A percentile compares a stretch with the other conserved stretches of the same genome.
Evolutionary conservation across 768 basidiomycete genomes (phyloP).

Genomic region (Tylopilus plumbeoviolaceoides): DNA sequence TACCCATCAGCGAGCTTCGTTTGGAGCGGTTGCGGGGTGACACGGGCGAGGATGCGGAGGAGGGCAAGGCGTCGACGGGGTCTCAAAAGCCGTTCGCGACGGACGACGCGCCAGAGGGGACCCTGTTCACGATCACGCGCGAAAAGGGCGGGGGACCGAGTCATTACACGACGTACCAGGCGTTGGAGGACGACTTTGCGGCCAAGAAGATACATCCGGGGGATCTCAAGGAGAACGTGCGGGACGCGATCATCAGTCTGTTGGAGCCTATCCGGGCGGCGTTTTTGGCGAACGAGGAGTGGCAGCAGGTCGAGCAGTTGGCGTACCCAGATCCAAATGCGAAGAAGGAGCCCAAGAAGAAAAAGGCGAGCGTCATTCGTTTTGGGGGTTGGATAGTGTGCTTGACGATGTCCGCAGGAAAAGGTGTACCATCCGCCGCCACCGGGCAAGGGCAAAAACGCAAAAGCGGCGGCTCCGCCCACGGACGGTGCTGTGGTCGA

Average conservation of each 20-base stretch:
- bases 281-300: slow-evolving; percentile 76
- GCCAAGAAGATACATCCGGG: slow-evolving; percentile 80
- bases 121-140: slow-evolving; percentile 74
- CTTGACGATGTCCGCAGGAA: slow-evolving; percentile 39
- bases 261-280: slow-evolving; percentile 77
- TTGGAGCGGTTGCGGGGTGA: slow-evolving; percentile 52
- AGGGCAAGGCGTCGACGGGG: slow-evolving; percentile 43
- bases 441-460: slow-evolving; percentile 69
- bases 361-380: slow-evolving; percentile 39
- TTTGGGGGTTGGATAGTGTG: neutral
- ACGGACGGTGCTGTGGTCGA: slow-evolving; percentile 4
- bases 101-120: slow-evolving; percentile 71
- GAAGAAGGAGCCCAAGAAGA: slow-evolving; percentile 57
- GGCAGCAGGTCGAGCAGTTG: slow-evolving; percentile 67
- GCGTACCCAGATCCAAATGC: slow-evolving; percentile 83
- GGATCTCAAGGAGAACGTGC: slow-evolving; percentile 81
- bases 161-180: slow-evolving; percentile 67
- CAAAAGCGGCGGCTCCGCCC: slow-evolving; percentile 6
- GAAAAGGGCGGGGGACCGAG: slow-evolving; percentile 70
- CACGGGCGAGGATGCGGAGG: slow-evolving; percentile 37
- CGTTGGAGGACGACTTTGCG: slow-evolving; percentile 70
- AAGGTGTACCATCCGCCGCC: slow-evolving; percentile 84
- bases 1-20: slow-evolving; percentile 78
- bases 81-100: slow-evolving; percentile 61
- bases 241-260: slow-evolving; percentile 66